Conservation (phyloP, 352 stramenopile genomes). For the Blastocystis sp. region DNA sequence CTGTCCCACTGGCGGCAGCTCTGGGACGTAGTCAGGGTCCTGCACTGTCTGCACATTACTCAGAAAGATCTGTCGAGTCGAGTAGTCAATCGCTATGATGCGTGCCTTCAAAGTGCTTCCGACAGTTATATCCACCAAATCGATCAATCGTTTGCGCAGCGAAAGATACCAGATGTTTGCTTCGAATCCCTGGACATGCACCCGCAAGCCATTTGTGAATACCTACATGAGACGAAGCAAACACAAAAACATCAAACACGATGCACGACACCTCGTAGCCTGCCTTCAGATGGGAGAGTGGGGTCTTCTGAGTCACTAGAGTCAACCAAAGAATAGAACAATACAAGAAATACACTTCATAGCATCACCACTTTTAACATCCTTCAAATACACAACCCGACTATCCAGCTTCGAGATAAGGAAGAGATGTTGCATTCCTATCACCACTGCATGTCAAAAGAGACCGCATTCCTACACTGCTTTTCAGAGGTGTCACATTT, state of each 20-base stretch:
- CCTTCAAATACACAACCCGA: slow-evolving; percentile 6
- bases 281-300: neutral
- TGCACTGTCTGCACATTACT: neutral
- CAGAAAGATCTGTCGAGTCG: slow-evolving; percentile 20
- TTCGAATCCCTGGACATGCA: neutral
- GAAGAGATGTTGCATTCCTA: neutral
- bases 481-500: neutral
- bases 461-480: neutral
- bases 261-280: neutral
- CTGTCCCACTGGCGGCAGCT: neutral
- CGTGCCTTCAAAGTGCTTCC: slow-evolving; percentile 22
- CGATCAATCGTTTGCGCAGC: neutral
- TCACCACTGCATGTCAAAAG: neutral
- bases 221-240: neutral
- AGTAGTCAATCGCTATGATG: neutral
- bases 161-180: neutral
- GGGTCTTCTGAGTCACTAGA: neutral
- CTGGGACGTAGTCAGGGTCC: neutral
- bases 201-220: neutral
- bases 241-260: neutral
- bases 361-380: neutral
- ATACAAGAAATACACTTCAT: neutral
- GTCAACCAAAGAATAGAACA: neutral
- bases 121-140: neutral
- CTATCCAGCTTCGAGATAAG: neutral